phyloP scores from a whole-genome alignment of 2,329 filamentous ascomycete species.

The Botryotinia narcissicola region DNA sequence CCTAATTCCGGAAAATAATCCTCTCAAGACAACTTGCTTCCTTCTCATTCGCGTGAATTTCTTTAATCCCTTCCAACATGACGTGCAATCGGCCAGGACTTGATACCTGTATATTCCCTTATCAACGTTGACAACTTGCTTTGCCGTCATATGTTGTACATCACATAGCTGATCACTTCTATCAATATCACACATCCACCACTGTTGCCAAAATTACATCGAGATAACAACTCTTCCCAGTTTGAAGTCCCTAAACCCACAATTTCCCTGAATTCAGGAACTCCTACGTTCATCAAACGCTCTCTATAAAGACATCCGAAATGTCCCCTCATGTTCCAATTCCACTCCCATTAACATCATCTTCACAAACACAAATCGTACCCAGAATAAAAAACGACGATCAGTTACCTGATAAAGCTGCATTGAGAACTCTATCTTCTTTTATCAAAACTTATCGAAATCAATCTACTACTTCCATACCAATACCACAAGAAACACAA shows the following conservation, averaged over 20 bases:
- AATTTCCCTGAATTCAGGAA: background rate
- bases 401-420: conserved; percentile 2
- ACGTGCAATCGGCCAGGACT: background rate
- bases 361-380: background rate
- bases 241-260: background rate
- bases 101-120: background rate
- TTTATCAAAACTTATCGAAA: conserved; percentile 11
- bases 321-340: background rate
- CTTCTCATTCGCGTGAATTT: conserved; percentile 1
- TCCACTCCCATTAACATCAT: background rate
- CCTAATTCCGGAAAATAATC: background rate
- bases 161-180: background rate
- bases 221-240: conserved; percentile 2
- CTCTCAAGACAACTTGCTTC: background rate
- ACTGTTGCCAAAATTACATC: background rate
- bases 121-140: background rate
- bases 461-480: background rate
- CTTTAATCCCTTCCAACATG: background rate
- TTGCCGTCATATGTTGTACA: conserved; percentile 7
- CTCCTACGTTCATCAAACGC: background rate
- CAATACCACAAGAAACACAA: background rate
- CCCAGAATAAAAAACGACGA: background rate
- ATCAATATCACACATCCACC: background rate
- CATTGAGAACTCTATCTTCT: conserved; percentile 13
- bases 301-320: conserved; percentile 1